phyloP scores from a whole-genome alignment of 305 asterid species.

The Ruellia speciosa region DNA sequence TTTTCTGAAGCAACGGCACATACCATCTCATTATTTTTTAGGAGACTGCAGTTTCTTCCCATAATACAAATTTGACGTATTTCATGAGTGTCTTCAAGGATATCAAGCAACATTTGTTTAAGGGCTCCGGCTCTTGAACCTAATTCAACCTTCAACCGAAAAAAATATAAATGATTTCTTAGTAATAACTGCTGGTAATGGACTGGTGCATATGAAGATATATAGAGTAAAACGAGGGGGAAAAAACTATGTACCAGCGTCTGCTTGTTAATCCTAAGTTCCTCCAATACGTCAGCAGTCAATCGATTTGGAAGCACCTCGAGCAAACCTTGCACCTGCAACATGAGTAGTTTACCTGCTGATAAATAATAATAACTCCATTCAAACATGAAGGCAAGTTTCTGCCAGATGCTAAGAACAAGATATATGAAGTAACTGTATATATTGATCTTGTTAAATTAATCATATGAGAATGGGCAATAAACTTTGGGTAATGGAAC shows the following conservation, averaged over 20 bases:
- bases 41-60: slow-evolving; percentile 82
- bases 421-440: background rate
- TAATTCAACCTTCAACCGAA: slow-evolving; percentile 67
- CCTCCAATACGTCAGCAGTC: slow-evolving; percentile 85
- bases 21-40: slow-evolving; percentile 58
- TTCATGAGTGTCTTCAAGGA: slow-evolving; percentile 95
- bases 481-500: background rate
- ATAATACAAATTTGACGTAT: slow-evolving; percentile 88
- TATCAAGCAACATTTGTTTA: slow-evolving; percentile 97
- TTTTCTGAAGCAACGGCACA: slow-evolving; percentile 69
- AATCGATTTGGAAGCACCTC: slow-evolving; percentile 93
- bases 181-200: slow-evolving; percentile 13
- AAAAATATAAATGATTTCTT: slow-evolving; percentile 2
- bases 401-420: slow-evolving; percentile 1
- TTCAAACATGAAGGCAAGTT: slow-evolving; percentile 6
- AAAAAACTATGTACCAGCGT: slow-evolving; percentile 43
- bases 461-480: slow-evolving; percentile 1
- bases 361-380: slow-evolving; percentile 6
- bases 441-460: background rate
- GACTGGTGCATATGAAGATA: slow-evolving; percentile 13
- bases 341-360: slow-evolving; percentile 17
- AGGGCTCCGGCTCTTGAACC: slow-evolving; percentile 92
- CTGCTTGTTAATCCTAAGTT: slow-evolving; percentile 94
- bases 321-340: slow-evolving; percentile 83
- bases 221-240: background rate